These are phyloP conservation scores for Edaphochlamys debaryana DNA, from an alignment of 139 green algal species.

Conservation along the genomic window DNA sequence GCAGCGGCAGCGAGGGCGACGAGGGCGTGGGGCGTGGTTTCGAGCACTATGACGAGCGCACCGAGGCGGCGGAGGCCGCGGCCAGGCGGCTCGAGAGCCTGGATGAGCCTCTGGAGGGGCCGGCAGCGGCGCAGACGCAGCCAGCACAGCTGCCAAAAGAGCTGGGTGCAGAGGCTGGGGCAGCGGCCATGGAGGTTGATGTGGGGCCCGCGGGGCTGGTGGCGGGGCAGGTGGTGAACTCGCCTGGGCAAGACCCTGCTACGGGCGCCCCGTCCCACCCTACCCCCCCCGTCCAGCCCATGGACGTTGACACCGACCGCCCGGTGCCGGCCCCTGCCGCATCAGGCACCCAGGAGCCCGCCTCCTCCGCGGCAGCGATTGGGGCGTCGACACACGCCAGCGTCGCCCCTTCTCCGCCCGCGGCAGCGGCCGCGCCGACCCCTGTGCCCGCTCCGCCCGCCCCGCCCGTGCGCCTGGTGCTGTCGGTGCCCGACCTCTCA, in stretches of 20 bases:
- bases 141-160: no score
- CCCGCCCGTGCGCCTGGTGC: neutral
- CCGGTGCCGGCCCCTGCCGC: no score
- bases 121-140: neutral
- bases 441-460: no score
- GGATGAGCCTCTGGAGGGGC: slow-evolving; percentile 27
- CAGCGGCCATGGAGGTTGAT: neutral
- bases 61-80: slow-evolving; percentile 6
- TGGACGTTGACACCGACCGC: neutral
- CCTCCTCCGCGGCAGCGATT: no score
- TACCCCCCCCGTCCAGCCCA: neutral
- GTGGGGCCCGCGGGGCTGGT: neutral
- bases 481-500: no score
- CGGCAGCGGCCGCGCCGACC: neutral
- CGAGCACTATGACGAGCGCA: slow-evolving; percentile 30
- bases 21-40: neutral
- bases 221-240: neutral
- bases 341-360: no score
- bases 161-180: no score
- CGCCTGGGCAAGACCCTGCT: no score
- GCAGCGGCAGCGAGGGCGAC: neutral
- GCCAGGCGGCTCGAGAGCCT: neutral
- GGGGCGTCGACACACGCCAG: no score
- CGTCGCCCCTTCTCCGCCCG: no score
- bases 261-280: no score